Conservation (phyloP, 1,284 basidiomycete genomes). For the Cerioporus squamosus region DNA sequence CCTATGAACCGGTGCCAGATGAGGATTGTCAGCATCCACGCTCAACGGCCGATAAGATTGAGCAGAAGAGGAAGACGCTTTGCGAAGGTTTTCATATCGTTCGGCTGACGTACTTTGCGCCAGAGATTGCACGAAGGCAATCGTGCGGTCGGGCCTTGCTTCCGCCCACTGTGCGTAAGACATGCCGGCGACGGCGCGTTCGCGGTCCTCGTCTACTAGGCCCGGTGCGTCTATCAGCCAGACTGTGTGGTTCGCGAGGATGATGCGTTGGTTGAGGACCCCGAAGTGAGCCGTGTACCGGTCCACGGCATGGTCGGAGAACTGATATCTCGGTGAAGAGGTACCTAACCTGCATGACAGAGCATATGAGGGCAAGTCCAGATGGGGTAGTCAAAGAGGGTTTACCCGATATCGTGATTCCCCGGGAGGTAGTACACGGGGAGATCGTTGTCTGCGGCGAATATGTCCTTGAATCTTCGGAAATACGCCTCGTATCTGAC, state of each 20-base stretch:
- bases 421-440: slow-evolving; percentile 80
- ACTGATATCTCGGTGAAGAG: slow-evolving; percentile 43
- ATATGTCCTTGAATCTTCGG: slow-evolving; percentile 71
- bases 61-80: background rate
- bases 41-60: background rate
- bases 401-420: slow-evolving; percentile 85
- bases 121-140: slow-evolving; percentile 69
- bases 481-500: slow-evolving; percentile 72
- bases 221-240: slow-evolving; percentile 78
- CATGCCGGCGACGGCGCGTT: slow-evolving; percentile 51
- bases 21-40: slow-evolving; percentile 1
- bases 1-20: slow-evolving; percentile 8
- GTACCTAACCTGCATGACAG: slow-evolving; percentile 55
- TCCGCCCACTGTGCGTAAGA: slow-evolving; percentile 63
- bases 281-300: slow-evolving; percentile 76
- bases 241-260: slow-evolving; percentile 72
- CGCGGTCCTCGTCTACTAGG: slow-evolving; percentile 81
- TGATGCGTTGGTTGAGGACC: slow-evolving; percentile 53
- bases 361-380: slow-evolving; percentile 4
- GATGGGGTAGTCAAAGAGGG: background rate
- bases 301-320: slow-evolving; percentile 61
- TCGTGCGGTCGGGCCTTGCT: slow-evolving; percentile 54
- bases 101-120: slow-evolving; percentile 46
- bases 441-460: slow-evolving; percentile 42
- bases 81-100: background rate